phyloP scores from a whole-genome alignment of 2,329 filamentous ascomycete genomes.

The Knoxdaviesia capensis region DNA sequence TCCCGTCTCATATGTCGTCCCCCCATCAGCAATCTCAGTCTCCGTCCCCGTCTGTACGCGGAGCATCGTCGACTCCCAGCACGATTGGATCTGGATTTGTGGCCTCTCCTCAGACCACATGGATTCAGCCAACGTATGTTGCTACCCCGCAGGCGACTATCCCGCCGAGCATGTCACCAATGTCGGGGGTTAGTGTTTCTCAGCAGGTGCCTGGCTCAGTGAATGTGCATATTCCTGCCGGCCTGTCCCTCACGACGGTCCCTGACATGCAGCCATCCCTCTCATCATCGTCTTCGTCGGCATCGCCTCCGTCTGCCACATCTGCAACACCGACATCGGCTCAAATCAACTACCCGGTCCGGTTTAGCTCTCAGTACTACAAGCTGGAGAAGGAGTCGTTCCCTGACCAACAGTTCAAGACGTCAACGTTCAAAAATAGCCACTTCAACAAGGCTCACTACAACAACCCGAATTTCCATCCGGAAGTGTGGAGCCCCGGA shows the following conservation, averaged over 20 bases:
- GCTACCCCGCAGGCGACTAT: no score
- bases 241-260: conserved; percentile 13
- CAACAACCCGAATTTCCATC: conserved; percentile 35
- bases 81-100: no score
- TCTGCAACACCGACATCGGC: conserved; percentile 7
- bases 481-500: conserved; percentile 22
- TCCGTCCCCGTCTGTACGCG: no score
- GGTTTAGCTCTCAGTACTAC: conserved; percentile 34
- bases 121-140: no score
- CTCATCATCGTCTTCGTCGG: conserved; percentile 1
- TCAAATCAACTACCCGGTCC: conserved; percentile 16
- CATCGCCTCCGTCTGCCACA: conserved; percentile 9
- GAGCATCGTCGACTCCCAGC: no score
- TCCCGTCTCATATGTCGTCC: no score
- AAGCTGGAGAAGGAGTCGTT: conserved; percentile 20
- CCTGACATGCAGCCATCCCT: background rate
- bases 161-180: no score
- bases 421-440: conserved; percentile 42
- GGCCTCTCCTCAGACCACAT: no score
- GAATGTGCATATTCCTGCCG: conserved; percentile 3
- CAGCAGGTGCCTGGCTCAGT: no score
- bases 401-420: conserved; percentile 28
- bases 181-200: no score
- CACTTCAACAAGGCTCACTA: conserved; percentile 49
- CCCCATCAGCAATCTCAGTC: no score